Evolutionary conservation across 176 grass and related monocot genomes (phyloP), one percentile per base, ranked within the genome.

Genomic region (Triticum dicoccoides): DNA sequence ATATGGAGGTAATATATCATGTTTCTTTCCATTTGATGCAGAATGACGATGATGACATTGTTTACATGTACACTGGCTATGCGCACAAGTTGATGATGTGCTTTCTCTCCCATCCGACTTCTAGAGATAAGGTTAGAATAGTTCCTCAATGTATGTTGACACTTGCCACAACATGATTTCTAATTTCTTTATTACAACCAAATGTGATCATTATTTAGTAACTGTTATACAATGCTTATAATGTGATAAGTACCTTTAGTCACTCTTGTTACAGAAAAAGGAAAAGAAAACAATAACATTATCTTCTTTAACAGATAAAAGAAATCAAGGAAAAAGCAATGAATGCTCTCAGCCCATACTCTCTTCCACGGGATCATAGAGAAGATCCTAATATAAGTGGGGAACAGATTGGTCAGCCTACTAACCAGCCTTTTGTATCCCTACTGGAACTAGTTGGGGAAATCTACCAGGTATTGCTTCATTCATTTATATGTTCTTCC

Each of bases 311-410:
- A 85, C 88, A 98, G 96, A 95, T 98, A 83, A 98, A 95, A 76
- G 93, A 98, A 92, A 89, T 95, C 29, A 98, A 98, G 89, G 93
- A 98, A 61, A 95, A 91, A 76, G 84, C 96, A 83, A 98, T 98
- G 96, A 92, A 62, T 86, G 78, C 88, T 18, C 91, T 95, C 81
- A 95, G 86, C 83, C 86, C 91, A 68, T 91, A 98, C 74, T 71
- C 88, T 32, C 65, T 74, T 72, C 67, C 77, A 14, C 85, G 79
- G 47, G 87, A 90, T 86, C 85, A 78, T 65, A 84, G 86, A 64
- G 93, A 89, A 88, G 88, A 84, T 78, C 70, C 86, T 86, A 56
- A 79, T 85, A 82, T 23, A 79, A 86, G 67, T 74, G 82, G 74
- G 39, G 70, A 91, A 78, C 85, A 95, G 90, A 82, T 41, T 89